Evolutionary conservation across 331 rosid species (phyloP), one percentile per base, ranked within the genome.

Genomic region (Phaseolus coccineus): DNA sequence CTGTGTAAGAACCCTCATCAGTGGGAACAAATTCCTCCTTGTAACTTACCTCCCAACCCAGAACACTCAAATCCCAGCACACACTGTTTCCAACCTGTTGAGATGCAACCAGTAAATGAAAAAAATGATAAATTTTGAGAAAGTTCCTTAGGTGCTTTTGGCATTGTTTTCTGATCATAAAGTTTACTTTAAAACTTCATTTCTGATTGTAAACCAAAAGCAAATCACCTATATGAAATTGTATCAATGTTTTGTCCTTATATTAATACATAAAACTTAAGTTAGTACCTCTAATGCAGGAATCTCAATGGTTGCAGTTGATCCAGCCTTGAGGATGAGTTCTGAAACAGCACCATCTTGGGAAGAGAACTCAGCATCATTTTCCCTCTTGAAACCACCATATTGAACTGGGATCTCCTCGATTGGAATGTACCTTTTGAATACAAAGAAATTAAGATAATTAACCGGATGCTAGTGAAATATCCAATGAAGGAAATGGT

Each of bases 21-120:
- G 11, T 79, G 0, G 98, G 98, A 55, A 86, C 85, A 81, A 92
- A 94, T 74, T 94, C 97, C 79, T 91, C 98, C 80, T 85, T 91
- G 90, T 92, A 94, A 74, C 80, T 91, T 71, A 94, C 92, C 61
- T 92, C 98, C 98, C 98, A 91, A 2, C 97, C 97, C 82, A 92
- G 50, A 42, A 91, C 91, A 35, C 77, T 73, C 81, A 92, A 28
- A 69, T 94, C 98, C 98, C 98, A 94, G 16, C 92, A 71, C 68
- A 91, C 19, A 4, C 83, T 84, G 76, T 68, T 79, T 56, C 90
- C 92, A 77, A 73, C 91, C 98, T 91, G 85, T 81, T 61, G 1
- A 86, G 19, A 86, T 39, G 3, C 35, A 82, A 47, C 5, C 25
- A 48, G 2, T 25, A 4, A 57, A 57, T 11, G 47, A 5, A 12